Conservation (phyloP, 2,329 filamentous ascomycete species). For the Trichoderma sp. region DNA sequence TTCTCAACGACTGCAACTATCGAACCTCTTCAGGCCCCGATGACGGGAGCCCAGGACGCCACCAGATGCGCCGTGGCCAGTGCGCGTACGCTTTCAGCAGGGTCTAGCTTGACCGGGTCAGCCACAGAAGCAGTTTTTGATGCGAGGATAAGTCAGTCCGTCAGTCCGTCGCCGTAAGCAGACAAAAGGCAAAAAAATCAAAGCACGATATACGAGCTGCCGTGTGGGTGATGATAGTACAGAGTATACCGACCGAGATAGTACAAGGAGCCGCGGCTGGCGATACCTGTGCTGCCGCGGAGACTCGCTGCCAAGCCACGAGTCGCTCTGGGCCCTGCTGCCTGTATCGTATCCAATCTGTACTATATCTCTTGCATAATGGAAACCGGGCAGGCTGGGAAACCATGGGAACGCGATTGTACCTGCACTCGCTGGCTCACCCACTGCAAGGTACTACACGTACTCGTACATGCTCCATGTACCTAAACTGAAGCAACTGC, state of each 20-base stretch:
- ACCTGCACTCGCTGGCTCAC: not conserved
- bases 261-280: not conserved
- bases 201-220: not conserved
- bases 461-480: not conserved
- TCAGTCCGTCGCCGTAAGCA: not conserved
- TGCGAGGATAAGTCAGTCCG: not conserved
- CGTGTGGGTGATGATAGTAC: not conserved
- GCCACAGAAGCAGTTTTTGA: not conserved
- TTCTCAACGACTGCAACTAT: not conserved
- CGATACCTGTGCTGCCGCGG: not conserved
- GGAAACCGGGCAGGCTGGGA: not conserved
- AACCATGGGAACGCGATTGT: not conserved
- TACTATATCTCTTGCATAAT: not conserved
- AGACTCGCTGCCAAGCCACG: not conserved
- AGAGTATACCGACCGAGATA: not conserved
- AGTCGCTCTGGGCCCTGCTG: not conserved
- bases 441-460: not conserved
- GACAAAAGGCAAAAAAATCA: not conserved
- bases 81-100: slow-evolving; percentile 9
- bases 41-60: slow-evolving; percentile 14
- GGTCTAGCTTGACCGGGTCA: slow-evolving; percentile 6
- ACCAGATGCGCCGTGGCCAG: slow-evolving; percentile 16
- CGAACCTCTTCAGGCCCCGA: not conserved
- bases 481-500: not conserved
- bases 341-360: not conserved